These are phyloP conservation scores for Eucalyptus microcorys DNA, from an alignment of 345 rosid genomes.

Conservation along the genomic window DNA sequence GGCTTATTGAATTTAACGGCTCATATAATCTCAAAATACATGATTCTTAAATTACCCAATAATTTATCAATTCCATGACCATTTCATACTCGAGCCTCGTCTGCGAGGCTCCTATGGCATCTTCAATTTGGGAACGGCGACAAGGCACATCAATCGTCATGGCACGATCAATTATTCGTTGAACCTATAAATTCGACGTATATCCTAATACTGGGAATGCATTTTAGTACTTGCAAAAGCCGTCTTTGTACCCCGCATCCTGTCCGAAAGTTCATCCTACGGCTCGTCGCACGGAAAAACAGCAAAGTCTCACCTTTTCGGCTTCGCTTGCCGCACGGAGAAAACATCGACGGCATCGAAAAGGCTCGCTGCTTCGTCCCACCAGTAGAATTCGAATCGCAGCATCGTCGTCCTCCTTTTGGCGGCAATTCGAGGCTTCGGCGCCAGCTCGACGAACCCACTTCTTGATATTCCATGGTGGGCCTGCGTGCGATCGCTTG, in stretches of 20 bases:
- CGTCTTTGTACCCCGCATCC: rapidly evolving
- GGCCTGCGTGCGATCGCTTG: neutral
- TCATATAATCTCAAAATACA: rapidly evolving
- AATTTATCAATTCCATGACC: rapidly evolving
- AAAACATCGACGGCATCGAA: neutral
- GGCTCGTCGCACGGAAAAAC: neutral
- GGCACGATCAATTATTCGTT: rapidly evolving
- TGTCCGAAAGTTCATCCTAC: neutral
- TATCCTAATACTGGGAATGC: neutral
- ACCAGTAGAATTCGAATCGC: neutral
- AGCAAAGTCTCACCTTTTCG: neutral
- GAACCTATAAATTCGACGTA: neutral
- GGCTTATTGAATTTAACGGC: rapidly evolving
- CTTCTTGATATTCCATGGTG: neutral
- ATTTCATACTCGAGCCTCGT: neutral
- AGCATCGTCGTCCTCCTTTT: neutral
- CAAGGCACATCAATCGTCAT: neutral
- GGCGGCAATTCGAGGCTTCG: neutral
- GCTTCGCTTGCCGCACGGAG: neutral
- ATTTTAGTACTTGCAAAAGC: rapidly evolving
- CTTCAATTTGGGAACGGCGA: neutral
- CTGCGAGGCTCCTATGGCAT: rapidly evolving
- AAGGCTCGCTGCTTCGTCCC: neutral
- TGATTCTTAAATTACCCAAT: rapidly evolving
- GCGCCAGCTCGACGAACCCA: neutral